Percentiles rank a stretch among this genome's conserved stretches.
These are phyloP conservation scores for Triangularia setosa DNA, from an alignment of 2,329 filamentous ascomycete genomes.

Conservation along the genomic window DNA sequence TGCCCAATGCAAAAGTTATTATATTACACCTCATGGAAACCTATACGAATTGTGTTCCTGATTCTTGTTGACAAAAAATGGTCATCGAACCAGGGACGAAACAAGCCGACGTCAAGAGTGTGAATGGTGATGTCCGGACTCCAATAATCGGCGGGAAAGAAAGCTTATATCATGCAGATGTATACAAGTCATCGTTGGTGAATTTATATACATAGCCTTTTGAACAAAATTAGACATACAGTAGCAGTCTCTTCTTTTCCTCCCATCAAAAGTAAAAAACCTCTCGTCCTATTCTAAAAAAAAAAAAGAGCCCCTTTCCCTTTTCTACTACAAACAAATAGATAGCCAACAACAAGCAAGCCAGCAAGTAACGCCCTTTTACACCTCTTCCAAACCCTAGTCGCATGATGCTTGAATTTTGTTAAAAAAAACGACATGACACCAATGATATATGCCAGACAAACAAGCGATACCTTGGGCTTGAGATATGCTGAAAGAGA, in stretches of 20 bases:
- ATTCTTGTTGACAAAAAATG: too few relatives aligned
- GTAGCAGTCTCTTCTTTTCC: neutral
- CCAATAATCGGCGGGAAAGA: too few relatives aligned
- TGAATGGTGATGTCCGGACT: too few relatives aligned
- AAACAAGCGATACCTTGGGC: neutral
- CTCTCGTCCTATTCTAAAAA: neutral
- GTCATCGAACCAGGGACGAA: too few relatives aligned
- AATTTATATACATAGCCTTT: neutral
- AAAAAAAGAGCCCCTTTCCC: neutral
- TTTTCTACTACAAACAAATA: neutral
- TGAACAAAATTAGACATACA: neutral
- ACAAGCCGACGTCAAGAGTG: too few relatives aligned
- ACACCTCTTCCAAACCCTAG: neutral
- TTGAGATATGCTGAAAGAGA: neutral
- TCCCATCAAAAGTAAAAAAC: neutral
- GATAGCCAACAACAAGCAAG: neutral
- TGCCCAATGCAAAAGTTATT: neutral
- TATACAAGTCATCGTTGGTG: neutral
- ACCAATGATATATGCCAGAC: neutral
- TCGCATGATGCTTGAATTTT: neutral
- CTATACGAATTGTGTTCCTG: too few relatives aligned
- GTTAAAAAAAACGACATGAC: neutral
- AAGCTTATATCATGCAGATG: too few relatives aligned
- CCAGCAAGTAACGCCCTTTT: neutral
- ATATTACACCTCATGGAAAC: too few relatives aligned